Base-by-base conservation (phyloP, 1,284 basidiomycete species). In the Coniophora puteana region DNA sequence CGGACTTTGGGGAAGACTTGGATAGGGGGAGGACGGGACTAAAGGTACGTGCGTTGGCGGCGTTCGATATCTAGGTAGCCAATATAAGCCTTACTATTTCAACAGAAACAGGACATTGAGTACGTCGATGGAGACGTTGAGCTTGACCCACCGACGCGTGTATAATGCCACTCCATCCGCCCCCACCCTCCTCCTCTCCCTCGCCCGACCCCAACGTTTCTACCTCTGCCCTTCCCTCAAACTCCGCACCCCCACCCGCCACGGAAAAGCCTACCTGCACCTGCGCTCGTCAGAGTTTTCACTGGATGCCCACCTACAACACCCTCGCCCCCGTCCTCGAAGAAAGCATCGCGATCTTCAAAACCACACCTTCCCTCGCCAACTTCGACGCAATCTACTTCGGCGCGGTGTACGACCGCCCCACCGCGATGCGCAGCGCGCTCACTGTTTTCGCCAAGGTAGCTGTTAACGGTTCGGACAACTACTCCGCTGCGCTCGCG, bases 401-500 rank as follows among this genome's bases (percentile, higher is more conserved):
- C 28, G 64, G 78, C 44, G 62, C 68, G 4, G 38, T 55, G 4
- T 58, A 71, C 31, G 42, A 54, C 4, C 40, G 49, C 0, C 44
- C 4, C 54, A 66, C 5, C 54, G 66, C 20, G 44, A 48, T 1
- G 49, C 67, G 17, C 58, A n/a, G n/a, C n/a, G n/a, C 80, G 1
- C 52, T 67, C n/a, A 41, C 58, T 0, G 57, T 67, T 22, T 50
- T 77, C 0, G 43, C 56, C 33, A 51, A 62, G 1, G 61, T 71
- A 16, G 76, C 76, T 0, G 65, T 69, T 12, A 60, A 62, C 43
- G 73, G 69, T 4, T 64, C 77, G 0, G 74, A 80, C 14, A 73
- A 71, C 10, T 64, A 78, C 21, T 66, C 65, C 0, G 72, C 72
- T 0, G 73, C 79, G 0, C 62, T 84, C 10, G 69, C 71, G 4